phyloP scores from a whole-genome alignment of 1,284 basidiomycete genomes.

The Bjerkandera adusta region DNA sequence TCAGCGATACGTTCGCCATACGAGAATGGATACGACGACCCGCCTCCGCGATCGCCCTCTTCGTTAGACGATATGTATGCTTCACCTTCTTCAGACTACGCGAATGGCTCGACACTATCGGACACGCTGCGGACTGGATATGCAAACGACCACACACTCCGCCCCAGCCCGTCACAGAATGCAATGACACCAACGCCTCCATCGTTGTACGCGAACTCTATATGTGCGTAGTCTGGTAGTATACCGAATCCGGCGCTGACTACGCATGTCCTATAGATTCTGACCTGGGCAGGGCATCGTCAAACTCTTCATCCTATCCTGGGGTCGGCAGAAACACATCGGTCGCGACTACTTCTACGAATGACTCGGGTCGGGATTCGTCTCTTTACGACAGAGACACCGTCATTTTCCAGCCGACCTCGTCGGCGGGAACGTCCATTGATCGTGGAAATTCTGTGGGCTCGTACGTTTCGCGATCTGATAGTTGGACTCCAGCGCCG shows the following conservation, averaged over 20 bases:
- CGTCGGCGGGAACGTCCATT: slow-evolving; percentile 25
- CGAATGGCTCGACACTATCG: slow-evolving; percentile 15
- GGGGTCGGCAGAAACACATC: slow-evolving; percentile 13
- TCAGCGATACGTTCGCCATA: slow-evolving; percentile 21
- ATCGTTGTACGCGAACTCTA: slow-evolving; percentile 10
- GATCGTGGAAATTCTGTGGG: slow-evolving; percentile 29
- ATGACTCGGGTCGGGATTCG: slow-evolving; percentile 21
- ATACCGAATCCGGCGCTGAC: not conserved
- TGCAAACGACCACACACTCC: too few relatives aligned
- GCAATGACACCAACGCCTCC: slow-evolving; percentile 1
- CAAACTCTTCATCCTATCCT: slow-evolving; percentile 10
- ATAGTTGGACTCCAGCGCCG: slow-evolving; percentile 17
- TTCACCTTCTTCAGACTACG: slow-evolving; percentile 16
- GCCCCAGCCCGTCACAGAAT: not conserved
- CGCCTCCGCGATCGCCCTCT: slow-evolving; percentile 24
- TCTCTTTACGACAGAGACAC: slow-evolving; percentile 23
- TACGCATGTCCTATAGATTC: not conserved
- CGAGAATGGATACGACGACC: slow-evolving; percentile 19
- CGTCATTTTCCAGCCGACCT: slow-evolving; percentile 14
- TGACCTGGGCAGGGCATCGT: slow-evolving; percentile 13
- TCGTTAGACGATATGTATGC: slow-evolving; percentile 23
- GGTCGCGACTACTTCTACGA: slow-evolving; percentile 19
- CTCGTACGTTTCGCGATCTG: slow-evolving; percentile 27
- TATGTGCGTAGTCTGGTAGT: slow-evolving; percentile 5
- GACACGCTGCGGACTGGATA: slow-evolving; percentile 17